phyloP scores from a whole-genome alignment of 2,329 filamentous ascomycete genomes.

The Colletotrichum chrysophilum region DNA sequence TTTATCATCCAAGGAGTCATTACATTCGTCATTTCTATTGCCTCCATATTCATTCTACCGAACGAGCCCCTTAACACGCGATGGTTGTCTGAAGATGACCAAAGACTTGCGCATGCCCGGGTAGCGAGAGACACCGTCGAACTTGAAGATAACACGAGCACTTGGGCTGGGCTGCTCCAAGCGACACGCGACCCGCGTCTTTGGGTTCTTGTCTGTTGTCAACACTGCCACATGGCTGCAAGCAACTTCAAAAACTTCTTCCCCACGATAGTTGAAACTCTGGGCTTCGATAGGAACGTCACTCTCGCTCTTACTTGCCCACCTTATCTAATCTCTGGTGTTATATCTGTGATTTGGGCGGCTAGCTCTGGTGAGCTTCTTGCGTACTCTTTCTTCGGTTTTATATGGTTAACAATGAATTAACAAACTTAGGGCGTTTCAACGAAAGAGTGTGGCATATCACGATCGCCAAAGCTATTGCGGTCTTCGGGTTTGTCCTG shows the following conservation, averaged over 20 bases:
- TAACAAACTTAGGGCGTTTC: constrained; percentile 39
- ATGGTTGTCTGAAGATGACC: constrained; percentile 39
- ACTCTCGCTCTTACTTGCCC: constrained; percentile 51
- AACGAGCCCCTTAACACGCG: constrained; percentile 40
- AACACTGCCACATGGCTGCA: constrained; percentile 39
- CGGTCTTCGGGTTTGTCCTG: constrained; percentile 43
- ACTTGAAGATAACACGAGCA: constrained; percentile 38
- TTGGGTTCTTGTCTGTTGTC: constrained; percentile 29
- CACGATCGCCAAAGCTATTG: constrained; percentile 39
- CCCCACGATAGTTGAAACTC: constrained; percentile 37
- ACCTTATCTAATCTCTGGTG: constrained; percentile 49
- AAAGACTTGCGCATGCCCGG: constrained; percentile 44
- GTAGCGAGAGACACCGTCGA: constrained; percentile 34
- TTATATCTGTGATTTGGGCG: constrained; percentile 43
- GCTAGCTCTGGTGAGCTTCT: constrained; percentile 42
- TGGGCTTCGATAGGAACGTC: constrained; percentile 38
- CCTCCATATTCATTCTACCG: constrained; percentile 37
- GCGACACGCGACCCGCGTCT: constrained; percentile 28
- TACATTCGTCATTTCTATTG: constrained; percentile 31
- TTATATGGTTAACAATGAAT: not conserved
- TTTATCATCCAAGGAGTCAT: constrained; percentile 47
- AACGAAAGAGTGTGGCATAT: constrained; percentile 46
- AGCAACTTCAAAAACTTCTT: constrained; percentile 50
- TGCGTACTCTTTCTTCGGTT: not conserved
- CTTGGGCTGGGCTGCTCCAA: constrained; percentile 30